Conservation (phyloP, 2,329 filamentous ascomycete species). For the Scytalidium sp. region DNA sequence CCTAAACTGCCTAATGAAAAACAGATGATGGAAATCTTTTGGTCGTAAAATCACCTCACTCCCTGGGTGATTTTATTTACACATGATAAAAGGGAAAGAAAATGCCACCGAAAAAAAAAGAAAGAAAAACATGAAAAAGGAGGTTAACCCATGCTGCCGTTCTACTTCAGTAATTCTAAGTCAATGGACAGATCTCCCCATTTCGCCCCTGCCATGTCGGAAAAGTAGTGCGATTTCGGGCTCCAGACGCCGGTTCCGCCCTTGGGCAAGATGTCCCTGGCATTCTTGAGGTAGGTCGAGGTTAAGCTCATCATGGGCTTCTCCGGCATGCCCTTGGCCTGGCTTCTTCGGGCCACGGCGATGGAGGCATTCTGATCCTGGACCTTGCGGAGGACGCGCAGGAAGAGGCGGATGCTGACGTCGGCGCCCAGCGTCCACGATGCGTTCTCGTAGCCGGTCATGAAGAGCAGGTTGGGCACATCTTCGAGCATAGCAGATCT, state of each 20-base stretch:
- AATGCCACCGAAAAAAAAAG: too few relatives aligned
- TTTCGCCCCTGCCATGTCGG: background rate
- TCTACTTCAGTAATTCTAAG: too few relatives aligned
- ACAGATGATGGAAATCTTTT: too few relatives aligned
- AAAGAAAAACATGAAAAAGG: too few relatives aligned
- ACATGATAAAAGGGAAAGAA: too few relatives aligned
- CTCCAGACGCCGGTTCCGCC: slow-evolving; percentile 35
- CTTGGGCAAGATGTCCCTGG: slow-evolving; percentile 40
- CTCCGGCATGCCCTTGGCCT: slow-evolving; percentile 24
- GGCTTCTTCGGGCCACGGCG: slow-evolving; percentile 41
- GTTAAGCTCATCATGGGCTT: slow-evolving; percentile 24
- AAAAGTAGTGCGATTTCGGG: background rate
- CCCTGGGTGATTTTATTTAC: too few relatives aligned
- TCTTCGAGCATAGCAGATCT: slow-evolving; percentile 61
- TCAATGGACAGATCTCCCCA: background rate
- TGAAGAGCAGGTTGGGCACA: slow-evolving; percentile 56
- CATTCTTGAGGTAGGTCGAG: slow-evolving; percentile 49
- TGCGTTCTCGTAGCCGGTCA: slow-evolving; percentile 60
- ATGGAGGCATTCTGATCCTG: slow-evolving; percentile 35
- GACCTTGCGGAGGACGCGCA: slow-evolving; percentile 50
- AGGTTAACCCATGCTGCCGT: too few relatives aligned
- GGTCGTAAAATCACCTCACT: too few relatives aligned
- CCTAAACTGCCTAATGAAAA: too few relatives aligned
- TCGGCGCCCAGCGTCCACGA: slow-evolving; percentile 65
- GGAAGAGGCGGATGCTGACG: slow-evolving; percentile 44